These are phyloP conservation scores for Lactarius akahatsu DNA, from an alignment of 768 basidiomycete genomes.

Conservation along the genomic window DNA sequence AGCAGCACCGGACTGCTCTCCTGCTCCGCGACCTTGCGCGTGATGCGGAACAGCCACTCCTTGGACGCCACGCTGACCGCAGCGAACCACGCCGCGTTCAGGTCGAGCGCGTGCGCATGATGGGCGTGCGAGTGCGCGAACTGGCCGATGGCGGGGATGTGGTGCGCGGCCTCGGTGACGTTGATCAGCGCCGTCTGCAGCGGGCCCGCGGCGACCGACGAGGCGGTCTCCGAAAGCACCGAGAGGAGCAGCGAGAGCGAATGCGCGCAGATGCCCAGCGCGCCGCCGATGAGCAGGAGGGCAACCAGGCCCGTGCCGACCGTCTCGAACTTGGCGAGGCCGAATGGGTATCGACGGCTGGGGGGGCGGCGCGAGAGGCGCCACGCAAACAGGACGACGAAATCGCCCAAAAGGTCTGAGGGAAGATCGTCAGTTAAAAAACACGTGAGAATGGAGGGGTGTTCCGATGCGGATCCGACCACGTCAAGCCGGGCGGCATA, in stretches of 20 bases:
- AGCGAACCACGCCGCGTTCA: constrained; percentile 98
- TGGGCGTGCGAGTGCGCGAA: constrained; percentile 52
- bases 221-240: constrained; percentile 63
- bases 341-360: constrained; percentile 77
- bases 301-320: constrained; percentile 91
- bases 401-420: constrained; percentile 81
- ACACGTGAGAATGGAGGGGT: not conserved
- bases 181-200: constrained; percentile 62
- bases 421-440: not conserved
- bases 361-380: constrained; percentile 80
- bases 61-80: constrained; percentile 75
- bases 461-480: not conserved
- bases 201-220: constrained; percentile 62
- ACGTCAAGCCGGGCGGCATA: not conserved
- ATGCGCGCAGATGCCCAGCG: constrained; percentile 85
- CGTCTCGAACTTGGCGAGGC: constrained; percentile 93
- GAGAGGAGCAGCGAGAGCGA: constrained; percentile 82
- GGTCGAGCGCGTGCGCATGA: constrained; percentile 65
- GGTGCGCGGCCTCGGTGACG: constrained; percentile 54
- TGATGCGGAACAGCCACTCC: constrained; percentile 91
- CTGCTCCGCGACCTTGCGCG: constrained; percentile 85
- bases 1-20: constrained; percentile 88
- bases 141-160: constrained; percentile 44
- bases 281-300: constrained; percentile 80
- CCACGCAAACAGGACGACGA: constrained; percentile 90